Evolutionary conservation across 2,329 filamentous ascomycete genomes (phyloP).

Genomic region (Xylariaceae sp.): DNA sequence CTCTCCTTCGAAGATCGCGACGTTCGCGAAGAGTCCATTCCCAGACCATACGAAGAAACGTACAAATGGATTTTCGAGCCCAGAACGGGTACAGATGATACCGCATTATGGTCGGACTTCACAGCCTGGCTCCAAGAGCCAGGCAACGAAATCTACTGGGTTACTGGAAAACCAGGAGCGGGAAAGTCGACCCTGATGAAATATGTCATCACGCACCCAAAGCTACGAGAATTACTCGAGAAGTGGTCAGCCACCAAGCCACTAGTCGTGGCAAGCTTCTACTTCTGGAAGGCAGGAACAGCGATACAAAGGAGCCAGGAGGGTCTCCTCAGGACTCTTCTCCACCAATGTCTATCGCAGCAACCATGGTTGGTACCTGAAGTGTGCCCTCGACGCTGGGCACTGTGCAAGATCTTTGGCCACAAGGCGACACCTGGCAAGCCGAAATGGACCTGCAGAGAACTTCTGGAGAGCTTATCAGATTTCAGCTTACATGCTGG

Average conservation of each 20-base stretch:
- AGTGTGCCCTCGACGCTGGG: slow-evolving; percentile 3
- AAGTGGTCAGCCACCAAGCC: neutral
- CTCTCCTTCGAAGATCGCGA: neutral
- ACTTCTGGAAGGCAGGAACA: slow-evolving; percentile 6
- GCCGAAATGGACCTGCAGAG: slow-evolving; percentile 1
- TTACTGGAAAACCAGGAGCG: slow-evolving; percentile 12
- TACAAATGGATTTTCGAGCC: neutral
- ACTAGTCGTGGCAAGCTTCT: slow-evolving; percentile 1
- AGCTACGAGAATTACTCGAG: neutral
- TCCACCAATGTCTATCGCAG: slow-evolving; percentile 2
- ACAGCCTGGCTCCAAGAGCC: neutral
- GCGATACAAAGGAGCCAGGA: slow-evolving; percentile 1
- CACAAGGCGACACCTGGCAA: neutral
- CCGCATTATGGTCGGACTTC: neutral
- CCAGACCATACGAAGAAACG: neutral
- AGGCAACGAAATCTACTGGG: slow-evolving; percentile 8
- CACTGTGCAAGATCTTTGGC: slow-evolving; percentile 1
- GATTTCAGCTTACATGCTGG: neutral
- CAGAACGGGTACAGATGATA: neutral
- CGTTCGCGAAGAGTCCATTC: neutral
- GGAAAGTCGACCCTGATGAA: slow-evolving; percentile 14
- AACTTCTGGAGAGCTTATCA: slow-evolving; percentile 1
- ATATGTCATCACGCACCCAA: slow-evolving; percentile 3
- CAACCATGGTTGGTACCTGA: neutral
- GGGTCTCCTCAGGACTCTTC: slow-evolving; percentile 2